These are phyloP conservation scores for Neofusicoccum umdonicola DNA, from an alignment of 2,329 filamentous ascomycete genomes.

Conservation along the genomic window DNA sequence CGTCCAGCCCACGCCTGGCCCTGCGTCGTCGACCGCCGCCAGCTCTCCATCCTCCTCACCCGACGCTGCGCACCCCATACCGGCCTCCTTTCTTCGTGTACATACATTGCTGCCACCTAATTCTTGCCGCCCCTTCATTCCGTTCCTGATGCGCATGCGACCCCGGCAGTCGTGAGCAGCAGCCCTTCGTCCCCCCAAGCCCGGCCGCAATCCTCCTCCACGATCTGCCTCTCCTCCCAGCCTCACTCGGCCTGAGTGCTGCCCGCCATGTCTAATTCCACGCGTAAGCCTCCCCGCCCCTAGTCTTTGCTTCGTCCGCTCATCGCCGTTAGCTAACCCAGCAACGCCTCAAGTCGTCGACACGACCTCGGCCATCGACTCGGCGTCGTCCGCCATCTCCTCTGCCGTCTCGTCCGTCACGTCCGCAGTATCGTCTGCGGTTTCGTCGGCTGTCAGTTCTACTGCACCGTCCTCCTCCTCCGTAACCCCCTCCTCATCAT, in stretches of 20 bases:
- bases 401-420: constrained; percentile 4
- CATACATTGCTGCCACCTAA: constrained; percentile 7
- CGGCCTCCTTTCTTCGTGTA: constrained; percentile 10
- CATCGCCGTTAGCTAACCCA: background rate
- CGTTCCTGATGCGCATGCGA: constrained; percentile 4
- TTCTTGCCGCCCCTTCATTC: constrained; percentile 8
- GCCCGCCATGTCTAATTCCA: constrained; percentile 6
- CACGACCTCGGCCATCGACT: background rate
- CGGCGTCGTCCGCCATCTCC: background rate
- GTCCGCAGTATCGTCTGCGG: background rate
- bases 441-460: background rate
- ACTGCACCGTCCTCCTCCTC: background rate
- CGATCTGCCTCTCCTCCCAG: background rate
- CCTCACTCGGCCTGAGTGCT: background rate
- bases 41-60: background rate
- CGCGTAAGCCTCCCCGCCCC: constrained; percentile 7
- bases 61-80: background rate
- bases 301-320: background rate
- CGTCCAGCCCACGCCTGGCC: background rate
- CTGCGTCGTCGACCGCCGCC: background rate
- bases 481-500: constrained; percentile 3
- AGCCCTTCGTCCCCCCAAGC: background rate
- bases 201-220: background rate
- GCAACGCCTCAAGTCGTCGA: background rate
- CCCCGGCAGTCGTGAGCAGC: background rate